Evolutionary conservation across 345 rosid genomes (phyloP), one percentile per base, ranked within the genome.

Genomic region (Tarenaya hassleriana): DNA sequence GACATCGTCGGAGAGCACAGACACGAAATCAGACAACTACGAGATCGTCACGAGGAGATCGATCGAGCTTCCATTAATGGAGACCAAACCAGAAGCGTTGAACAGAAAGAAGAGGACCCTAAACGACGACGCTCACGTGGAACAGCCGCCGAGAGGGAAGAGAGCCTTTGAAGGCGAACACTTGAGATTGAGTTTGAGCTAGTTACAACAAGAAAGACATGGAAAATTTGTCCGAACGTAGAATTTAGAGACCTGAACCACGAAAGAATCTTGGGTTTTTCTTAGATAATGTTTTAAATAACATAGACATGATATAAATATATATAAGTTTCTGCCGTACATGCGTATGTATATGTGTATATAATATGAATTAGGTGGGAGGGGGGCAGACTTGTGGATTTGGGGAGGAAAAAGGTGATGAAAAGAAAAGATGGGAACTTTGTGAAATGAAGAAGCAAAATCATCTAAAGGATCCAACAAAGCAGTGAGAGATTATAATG

Each of bases 1-100:
- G 69, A 82, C 98, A 54, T 92, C 88, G 41, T 79, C 95, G 0
- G 94, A 88, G 50, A 83, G 79, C 70, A 82, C 82, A 3, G 90
- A 81, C n/a, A n/a, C n/a, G n/a, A n/a, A n/a, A n/a, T n/a, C n/a
- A n/a, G n/a, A n/a, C n/a, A n/a, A n/a, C 32, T 56, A 61, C 32
- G 77, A 57, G 43, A 66, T 49, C 15, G 24, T 62, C 20, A 47
- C 54, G 14, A 65, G 45, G 12, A 63, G 55, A 54, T 41, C 56
- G 5, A 24, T 73, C 54, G 95, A 81, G 67, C 84, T 83, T 66
- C 70, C 81, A 21, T 69, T 89, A 55, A 76, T 75, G 79, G 83
- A 81, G 55, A 50, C 69, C 50, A 75, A 65, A 24, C 79, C 77
- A 0, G 69, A 63, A 63, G 66, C 61, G 59, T 54, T 56, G 62